A percentile compares a stretch with the other conserved stretches of the same genome.
These are phyloP conservation scores for Taiozyma sp. DNA, from an alignment of 1,139 yeast genomes.

Conservation along the genomic window DNA sequence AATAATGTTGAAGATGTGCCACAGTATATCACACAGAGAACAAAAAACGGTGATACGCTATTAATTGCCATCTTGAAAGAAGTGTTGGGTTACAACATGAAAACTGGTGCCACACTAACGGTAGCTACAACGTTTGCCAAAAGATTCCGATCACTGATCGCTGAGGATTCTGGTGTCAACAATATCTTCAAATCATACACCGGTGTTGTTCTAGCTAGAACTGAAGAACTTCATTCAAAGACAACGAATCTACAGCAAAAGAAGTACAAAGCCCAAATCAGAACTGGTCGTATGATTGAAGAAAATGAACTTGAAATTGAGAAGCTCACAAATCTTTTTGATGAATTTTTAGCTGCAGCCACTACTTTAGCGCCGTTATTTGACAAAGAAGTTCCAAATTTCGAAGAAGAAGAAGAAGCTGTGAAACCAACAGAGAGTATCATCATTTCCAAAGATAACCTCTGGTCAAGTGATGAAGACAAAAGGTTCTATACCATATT, in stretches of 20 bases:
- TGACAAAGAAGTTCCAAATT: constrained; percentile 27
- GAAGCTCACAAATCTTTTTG: constrained; percentile 34
- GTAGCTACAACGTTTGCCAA: constrained; percentile 49
- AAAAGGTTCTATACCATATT: constrained; percentile 54
- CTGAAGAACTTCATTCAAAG: constrained; percentile 33
- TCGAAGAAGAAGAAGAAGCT: constrained; percentile 23
- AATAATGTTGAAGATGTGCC: constrained; percentile 38
- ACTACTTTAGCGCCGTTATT: constrained; percentile 42
- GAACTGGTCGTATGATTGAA: constrained; percentile 62
- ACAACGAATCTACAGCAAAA: constrained; percentile 34
- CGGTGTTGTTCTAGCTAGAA: constrained; percentile 36
- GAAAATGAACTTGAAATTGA: constrained; percentile 44
- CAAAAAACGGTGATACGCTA: constrained; percentile 34
- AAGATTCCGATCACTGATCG: constrained; percentile 36
- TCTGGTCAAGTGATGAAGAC: constrained; percentile 70
- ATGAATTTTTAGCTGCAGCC: constrained; percentile 41
- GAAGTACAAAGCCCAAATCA: constrained; percentile 52
- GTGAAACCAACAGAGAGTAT: constrained; percentile 7
- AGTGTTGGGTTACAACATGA: constrained; percentile 44
- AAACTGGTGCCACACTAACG: constrained; percentile 42
- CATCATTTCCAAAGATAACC: constrained; percentile 31
- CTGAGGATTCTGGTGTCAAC: constrained; percentile 22
- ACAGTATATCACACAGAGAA: constrained; percentile 30
- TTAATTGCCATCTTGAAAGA: constrained; percentile 50
- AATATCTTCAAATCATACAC: constrained; percentile 37